Evolutionary conservation across 2,329 filamentous ascomycete species (phyloP).

Genomic region (Fusarium sp.): DNA sequence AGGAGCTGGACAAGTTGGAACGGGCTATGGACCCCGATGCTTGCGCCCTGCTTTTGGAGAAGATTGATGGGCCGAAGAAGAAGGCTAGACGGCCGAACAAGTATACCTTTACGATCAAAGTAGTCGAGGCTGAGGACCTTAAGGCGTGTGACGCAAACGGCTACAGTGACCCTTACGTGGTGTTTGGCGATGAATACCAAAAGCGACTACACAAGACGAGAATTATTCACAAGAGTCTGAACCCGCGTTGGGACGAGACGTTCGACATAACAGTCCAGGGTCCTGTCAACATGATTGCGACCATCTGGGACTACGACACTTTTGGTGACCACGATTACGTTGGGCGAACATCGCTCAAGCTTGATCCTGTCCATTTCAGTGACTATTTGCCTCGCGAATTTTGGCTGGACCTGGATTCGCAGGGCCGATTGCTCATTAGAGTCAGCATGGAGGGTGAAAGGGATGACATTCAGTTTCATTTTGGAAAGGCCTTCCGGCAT

Average conservation of each 20-base stretch:
- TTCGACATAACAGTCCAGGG: slow-evolving; percentile 95
- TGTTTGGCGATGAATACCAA: slow-evolving; percentile 96
- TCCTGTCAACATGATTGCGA: slow-evolving; percentile 93
- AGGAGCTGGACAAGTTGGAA: slow-evolving; percentile 91
- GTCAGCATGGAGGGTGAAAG: slow-evolving; percentile 99
- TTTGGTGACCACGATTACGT: slow-evolving; percentile 98
- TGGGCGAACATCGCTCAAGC: slow-evolving; percentile 93
- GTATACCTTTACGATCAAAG: slow-evolving; percentile 98
- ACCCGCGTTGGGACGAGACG: slow-evolving; percentile 96
- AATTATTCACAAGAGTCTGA: slow-evolving; percentile 89
- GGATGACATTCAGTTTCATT: slow-evolving; percentile 98
- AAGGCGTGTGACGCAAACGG: slow-evolving; percentile 98
- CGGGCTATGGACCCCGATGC: slow-evolving; percentile 90
- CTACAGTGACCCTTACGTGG: slow-evolving; percentile 94
- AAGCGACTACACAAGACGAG: slow-evolving; percentile 95
- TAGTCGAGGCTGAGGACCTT: slow-evolving; percentile 96
- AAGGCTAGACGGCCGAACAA: slow-evolving; percentile 77
- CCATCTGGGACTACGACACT: slow-evolving; percentile 98
- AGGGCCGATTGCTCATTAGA: slow-evolving; percentile 86
- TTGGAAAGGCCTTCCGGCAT: slow-evolving; percentile 95
- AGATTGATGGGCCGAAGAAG: slow-evolving; percentile 76
- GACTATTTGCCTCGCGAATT: slow-evolving; percentile 97
- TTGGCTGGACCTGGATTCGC: slow-evolving; percentile 96
- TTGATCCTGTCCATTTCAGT: slow-evolving; percentile 97
- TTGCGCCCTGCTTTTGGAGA: slow-evolving; percentile 84